Evolutionary conservation across 2,329 filamentous ascomycete genomes (phyloP), one percentile per base, ranked within the genome.

Genomic region (Neocucurbitaria cava): DNA sequence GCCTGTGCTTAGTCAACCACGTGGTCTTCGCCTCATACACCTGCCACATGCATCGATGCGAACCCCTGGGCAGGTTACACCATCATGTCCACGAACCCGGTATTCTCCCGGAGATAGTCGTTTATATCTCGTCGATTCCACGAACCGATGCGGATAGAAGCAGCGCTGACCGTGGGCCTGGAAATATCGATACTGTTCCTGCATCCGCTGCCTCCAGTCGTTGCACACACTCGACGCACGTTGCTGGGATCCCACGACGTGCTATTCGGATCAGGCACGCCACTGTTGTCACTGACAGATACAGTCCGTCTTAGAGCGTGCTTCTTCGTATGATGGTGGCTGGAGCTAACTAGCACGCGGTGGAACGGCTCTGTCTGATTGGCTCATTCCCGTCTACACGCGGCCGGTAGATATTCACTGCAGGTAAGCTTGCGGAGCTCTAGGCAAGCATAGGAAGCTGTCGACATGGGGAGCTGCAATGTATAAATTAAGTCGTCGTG

Each of bases 401-500:
- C 49, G 41, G 49, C 49, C n/a, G 28, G 20, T 52, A 45, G 33
- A 15, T 17, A 23, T 17, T n/a, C 23, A 20, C 18, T 38, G 33
- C 39, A 36, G 40, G 39, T 39, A 39, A 48, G 23, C 40, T 42
- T n/a, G 50, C 45, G 40, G 38, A 15, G 20, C 36, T 43, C 40
- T 45, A 53, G 45, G 31, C 50, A 17, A 35, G 36, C 38, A 13
- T 49, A 21, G 18, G 13, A 20, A 4, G 28, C 23, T 31, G 38
- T 38, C 13, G 33, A 39, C 17, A 36, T 35, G 13, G 18, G 36
- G 18, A 40, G n/a, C 20, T 7, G 21, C 21, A 18, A 15, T n/a
- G 26, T 60, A 64, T 65, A 64, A 65, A 49, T 50, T 50, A 50
- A 6, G 15, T n/a, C 18, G 20, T 35, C 23, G 45, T 20, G 31